A percentile compares a stretch with the other conserved stretches of the same genome.
phyloP scores from a whole-genome alignment of 192 early-diverging fungal genomes.

The Coemansia erecta region DNA sequence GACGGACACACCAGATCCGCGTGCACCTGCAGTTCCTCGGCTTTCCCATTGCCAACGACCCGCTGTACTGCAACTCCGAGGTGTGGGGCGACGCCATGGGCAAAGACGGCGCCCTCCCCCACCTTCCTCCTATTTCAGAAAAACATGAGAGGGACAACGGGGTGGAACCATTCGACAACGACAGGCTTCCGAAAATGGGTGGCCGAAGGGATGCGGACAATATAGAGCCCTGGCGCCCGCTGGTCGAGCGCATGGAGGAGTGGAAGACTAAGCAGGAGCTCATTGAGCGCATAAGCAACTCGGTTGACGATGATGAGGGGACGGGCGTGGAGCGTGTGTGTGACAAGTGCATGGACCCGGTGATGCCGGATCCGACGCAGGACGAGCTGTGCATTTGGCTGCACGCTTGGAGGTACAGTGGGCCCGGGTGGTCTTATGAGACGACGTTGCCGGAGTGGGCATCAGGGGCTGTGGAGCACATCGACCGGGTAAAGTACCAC shows the following conservation, averaged over 20 bases:
- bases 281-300: conserved; percentile 14
- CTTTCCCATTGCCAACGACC: conserved; percentile 93
- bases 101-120: conserved; percentile 40
- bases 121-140: conserved; percentile 4
- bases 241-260: conserved; percentile 37
- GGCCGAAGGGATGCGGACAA: conserved; percentile 12
- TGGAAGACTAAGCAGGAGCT: conserved; percentile 36
- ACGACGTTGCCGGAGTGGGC: conserved; percentile 84
- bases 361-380: conserved; percentile 65
- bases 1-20: conserved; percentile 95
- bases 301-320: conserved; percentile 12
- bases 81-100: conserved; percentile 69
- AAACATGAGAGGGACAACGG: not conserved
- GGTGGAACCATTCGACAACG: not conserved
- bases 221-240: conserved; percentile 17
- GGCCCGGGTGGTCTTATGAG: conserved; percentile 73
- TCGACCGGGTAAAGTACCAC: conserved; percentile 34
- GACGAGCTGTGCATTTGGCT: conserved; percentile 85
- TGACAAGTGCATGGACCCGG: conserved; percentile 57
- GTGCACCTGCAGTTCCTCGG: conserved; percentile 95
- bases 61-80: conserved; percentile 74
- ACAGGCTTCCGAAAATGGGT: conserved; percentile 14
- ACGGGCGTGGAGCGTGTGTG: conserved; percentile 51
- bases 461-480: conserved; percentile 45
- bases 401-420: conserved; percentile 84